Base-by-base conservation (phyloP, 202 grass and related monocot species). In the Brachypodium distachyon region DNA sequence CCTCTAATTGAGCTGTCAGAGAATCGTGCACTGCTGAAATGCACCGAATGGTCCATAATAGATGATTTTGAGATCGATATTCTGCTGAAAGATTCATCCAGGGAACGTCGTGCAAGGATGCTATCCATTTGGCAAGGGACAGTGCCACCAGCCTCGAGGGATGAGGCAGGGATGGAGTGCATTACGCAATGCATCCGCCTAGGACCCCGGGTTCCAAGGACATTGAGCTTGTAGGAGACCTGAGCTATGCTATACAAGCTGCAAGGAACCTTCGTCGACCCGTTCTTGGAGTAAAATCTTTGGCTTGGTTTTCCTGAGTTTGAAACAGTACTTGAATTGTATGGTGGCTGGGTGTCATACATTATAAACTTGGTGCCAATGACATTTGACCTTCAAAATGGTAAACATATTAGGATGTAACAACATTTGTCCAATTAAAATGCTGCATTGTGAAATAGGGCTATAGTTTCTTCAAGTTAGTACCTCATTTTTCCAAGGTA, bases 401-500 rank as follows among this genome's bases (percentile, higher is more conserved):
- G 18, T 38, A 65, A 53, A 67, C 47, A 46, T 41, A 70, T 68
- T 79, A 83, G 43, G 26, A 86, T 62, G 48, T 50, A 78, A 13
- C 2, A 82, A 78, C 13, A 74, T 26, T 51, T 39, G 16, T 54
- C 39, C 50, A 9, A 65, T 43, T 54, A 82, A 42, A 82, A 53
- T 73, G 32, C 4, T 42, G 10, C 32, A 23, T 67, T 86, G 4
- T 67, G 13, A 73, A 67, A 54, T 12, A 49, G 64, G 13, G 55
- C 25, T 57, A 23, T 37, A 55, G 10, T 48, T 88, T 46, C 49
- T 18, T 48, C 7, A 61, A 41, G 49, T 14, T 49, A 26, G 28
- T 90, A 87, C 87, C 94, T 92, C 84, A 97, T 81, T 73, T 94
- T 97, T 70, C 94, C 94, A 74, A 97, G 88, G 59, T 92, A 94